phyloP scores from a whole-genome alignment of 495 filamentous ascomycete genomes.

The Astrothelium macrocarpum region DNA sequence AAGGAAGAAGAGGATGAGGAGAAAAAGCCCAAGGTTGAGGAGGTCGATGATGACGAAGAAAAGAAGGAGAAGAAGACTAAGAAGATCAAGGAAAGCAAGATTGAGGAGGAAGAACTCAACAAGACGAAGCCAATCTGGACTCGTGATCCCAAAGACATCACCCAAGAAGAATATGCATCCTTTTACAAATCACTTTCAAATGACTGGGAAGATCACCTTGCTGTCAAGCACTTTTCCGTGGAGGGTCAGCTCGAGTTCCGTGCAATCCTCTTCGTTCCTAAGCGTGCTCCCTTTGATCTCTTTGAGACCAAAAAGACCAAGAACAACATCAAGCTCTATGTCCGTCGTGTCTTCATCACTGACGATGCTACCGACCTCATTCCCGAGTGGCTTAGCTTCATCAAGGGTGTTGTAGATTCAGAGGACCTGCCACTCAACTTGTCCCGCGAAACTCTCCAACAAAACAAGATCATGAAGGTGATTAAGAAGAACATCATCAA shows the following conservation, averaged over 20 bases:
- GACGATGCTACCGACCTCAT: conserved; percentile 98
- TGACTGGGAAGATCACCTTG: conserved; percentile 99
- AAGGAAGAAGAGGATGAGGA: conserved; percentile 51
- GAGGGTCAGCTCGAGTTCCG: conserved; percentile 99
- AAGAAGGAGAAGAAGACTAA: conserved; percentile 90
- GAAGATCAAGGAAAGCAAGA: conserved; percentile 97
- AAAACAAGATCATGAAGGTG: conserved; percentile 99
- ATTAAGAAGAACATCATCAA: conserved; percentile 99
- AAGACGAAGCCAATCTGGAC: conserved; percentile 99
- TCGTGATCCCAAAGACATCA: conserved; percentile 92
- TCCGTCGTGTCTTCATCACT: conserved; percentile 99
- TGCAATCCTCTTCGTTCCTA: conserved; percentile 97
- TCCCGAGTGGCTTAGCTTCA: conserved; percentile 96
- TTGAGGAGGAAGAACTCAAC: conserved; percentile 99
- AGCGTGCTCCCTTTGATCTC: conserved; percentile 98
- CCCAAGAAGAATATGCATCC: conserved; percentile 88
- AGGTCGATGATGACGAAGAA: conserved; percentile 72
- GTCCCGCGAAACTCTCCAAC: conserved; percentile 98
- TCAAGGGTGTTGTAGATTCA: conserved; percentile 99
- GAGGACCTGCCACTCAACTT: conserved; percentile 98
- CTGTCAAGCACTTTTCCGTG: conserved; percentile 99
- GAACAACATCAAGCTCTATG: conserved; percentile 99
- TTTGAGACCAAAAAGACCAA: conserved; percentile 99
- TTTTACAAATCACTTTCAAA: conserved; percentile 99
- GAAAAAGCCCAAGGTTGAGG: conserved; percentile 80